These are phyloP conservation scores for Xylaria polymorpha DNA, from an alignment of 2,329 filamentous ascomycete genomes.

Conservation along the genomic window DNA sequence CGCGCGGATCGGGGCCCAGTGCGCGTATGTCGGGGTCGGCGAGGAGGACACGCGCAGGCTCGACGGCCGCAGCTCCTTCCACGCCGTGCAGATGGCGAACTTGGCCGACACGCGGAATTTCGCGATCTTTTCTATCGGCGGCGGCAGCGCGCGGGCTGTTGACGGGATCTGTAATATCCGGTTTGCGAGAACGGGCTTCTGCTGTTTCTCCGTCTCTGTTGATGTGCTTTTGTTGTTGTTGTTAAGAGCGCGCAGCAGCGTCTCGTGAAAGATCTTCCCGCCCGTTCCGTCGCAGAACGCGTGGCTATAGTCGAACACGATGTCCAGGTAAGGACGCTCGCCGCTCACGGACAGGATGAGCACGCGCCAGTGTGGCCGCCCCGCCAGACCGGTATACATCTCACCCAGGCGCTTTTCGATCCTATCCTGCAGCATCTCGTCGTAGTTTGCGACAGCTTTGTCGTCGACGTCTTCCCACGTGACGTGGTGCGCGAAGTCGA, in stretches of 20 bases:
- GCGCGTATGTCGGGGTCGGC: constrained; percentile 32
- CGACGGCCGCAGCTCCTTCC: constrained; percentile 36
- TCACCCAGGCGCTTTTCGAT: constrained; percentile 38
- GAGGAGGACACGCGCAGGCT: constrained; percentile 18
- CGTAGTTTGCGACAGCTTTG: constrained; percentile 7
- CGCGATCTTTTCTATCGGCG: constrained; percentile 35
- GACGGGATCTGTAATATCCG: constrained; percentile 41
- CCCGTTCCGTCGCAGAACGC: constrained; percentile 40
- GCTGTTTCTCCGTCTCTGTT: constrained; percentile 31
- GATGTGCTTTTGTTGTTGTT: no score
- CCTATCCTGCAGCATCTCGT: constrained; percentile 6
- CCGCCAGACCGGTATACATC: constrained; percentile 24
- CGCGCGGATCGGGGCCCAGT: constrained; percentile 41
- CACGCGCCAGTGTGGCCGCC: constrained; percentile 41
- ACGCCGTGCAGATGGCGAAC: constrained; percentile 32
- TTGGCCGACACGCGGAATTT: constrained; percentile 35
- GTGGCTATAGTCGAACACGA: constrained; percentile 42
- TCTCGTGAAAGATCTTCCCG: constrained; percentile 44
- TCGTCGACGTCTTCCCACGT: constrained; percentile 36
- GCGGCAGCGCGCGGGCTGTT: constrained; percentile 38
- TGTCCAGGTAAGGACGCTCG: constrained; percentile 29
- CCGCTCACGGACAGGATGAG: constrained; percentile 26
- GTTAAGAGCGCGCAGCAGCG: constrained; percentile 48
- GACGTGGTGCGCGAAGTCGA: constrained; percentile 41
- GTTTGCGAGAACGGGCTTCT: constrained; percentile 37